phyloP scores from a whole-genome alignment of 306 rosid species.

The Vicia sativa region DNA sequence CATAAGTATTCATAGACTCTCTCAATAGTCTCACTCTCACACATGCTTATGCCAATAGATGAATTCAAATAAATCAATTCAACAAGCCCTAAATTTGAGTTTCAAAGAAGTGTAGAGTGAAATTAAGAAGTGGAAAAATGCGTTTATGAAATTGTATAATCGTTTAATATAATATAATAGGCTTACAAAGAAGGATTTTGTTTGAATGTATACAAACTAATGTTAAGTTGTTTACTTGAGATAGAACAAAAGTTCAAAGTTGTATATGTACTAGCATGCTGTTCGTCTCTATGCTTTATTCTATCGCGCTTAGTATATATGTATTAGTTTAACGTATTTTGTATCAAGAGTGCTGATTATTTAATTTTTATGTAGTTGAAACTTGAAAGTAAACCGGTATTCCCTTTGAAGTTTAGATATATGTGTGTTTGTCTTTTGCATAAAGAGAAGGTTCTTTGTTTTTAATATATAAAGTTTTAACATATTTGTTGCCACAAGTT shows the following conservation, averaged over 20 bases:
- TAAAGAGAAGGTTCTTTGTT: not conserved
- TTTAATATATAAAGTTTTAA: not conserved
- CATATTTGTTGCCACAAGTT: no score
- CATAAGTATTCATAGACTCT: no score
- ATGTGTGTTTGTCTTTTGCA: not conserved
- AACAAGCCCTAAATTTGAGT: not conserved
- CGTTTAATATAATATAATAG: not conserved
- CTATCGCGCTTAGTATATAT: not conserved
- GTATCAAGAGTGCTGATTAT: not conserved
- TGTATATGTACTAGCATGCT: not conserved
- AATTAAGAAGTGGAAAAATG: not conserved
- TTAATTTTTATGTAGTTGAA: conserved; percentile 4
- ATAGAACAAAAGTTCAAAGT: not conserved
- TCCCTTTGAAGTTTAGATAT: not conserved
- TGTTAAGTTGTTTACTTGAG: not conserved
- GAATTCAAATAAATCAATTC: not conserved
- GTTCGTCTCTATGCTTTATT: not conserved
- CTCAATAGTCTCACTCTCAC: not conserved
- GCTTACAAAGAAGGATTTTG: not conserved
- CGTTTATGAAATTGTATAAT: conserved; percentile 16
- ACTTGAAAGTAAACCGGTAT: not conserved
- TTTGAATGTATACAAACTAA: conserved; percentile 8
- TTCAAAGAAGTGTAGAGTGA: conserved; percentile 10
- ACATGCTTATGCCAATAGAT: no score
- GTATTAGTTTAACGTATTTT: not conserved